Conservation (phyloP, 2,329 filamentous ascomycete genomes). For the Coniella vitis region DNA sequence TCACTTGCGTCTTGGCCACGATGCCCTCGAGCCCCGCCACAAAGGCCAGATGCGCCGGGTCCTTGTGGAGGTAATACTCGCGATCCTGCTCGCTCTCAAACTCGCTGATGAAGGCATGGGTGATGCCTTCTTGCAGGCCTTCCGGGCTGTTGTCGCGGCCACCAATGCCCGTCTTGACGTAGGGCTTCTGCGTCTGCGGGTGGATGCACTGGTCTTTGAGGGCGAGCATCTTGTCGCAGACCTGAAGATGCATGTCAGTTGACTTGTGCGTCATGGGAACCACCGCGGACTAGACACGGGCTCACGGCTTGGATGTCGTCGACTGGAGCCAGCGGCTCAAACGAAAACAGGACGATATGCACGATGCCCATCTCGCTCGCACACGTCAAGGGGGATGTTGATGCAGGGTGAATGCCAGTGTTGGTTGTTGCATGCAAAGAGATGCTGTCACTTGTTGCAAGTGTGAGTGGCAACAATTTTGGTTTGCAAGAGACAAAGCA, state of each 20-base stretch:
- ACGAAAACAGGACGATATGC: constrained; percentile 64
- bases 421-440: too few relatives aligned
- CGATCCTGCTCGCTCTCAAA: constrained; percentile 59
- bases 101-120: constrained; percentile 63
- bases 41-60: constrained; percentile 58
- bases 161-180: constrained; percentile 51
- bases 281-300: constrained; percentile 11
- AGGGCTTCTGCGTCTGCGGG: constrained; percentile 49
- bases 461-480: too few relatives aligned
- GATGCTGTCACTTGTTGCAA: too few relatives aligned
- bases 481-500: too few relatives aligned
- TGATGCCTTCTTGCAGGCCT: constrained; percentile 52
- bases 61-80: constrained; percentile 60
- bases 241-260: constrained; percentile 19
- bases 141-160: constrained; percentile 58
- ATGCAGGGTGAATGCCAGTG: too few relatives aligned
- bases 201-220: constrained; percentile 56
- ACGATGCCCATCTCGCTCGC: constrained; percentile 47
- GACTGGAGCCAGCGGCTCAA: constrained; percentile 44
- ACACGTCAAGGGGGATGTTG: background rate
- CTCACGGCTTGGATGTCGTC: constrained; percentile 50
- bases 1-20: constrained; percentile 47
- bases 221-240: constrained; percentile 31
- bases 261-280: background rate
- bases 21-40: constrained; percentile 40